These are phyloP conservation scores for Talaromyces stipitatus DNA, from an alignment of 495 filamentous ascomycete genomes.

Conservation along the genomic window DNA sequence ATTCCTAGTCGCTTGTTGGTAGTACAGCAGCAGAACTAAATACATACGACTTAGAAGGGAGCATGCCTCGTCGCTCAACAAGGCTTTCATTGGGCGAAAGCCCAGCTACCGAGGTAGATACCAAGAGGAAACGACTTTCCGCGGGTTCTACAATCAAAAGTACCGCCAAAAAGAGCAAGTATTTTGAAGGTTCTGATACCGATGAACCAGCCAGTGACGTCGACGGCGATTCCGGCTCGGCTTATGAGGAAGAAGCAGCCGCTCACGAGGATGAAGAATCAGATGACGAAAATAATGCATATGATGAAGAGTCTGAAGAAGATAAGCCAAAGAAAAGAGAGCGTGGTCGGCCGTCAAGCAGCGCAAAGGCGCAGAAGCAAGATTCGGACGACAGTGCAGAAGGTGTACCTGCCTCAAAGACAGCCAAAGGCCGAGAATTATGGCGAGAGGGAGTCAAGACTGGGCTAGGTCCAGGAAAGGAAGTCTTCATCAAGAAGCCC, in stretches of 20 bases:
- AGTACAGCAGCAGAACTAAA: background rate
- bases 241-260: constrained; percentile 17
- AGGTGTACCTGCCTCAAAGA: background rate
- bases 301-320: constrained; percentile 14
- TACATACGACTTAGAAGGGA: background rate
- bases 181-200: constrained; percentile 37
- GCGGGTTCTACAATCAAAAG: constrained; percentile 21
- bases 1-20: background rate
- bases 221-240: constrained; percentile 19
- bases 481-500: constrained; percentile 61
- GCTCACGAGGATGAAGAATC: constrained; percentile 12
- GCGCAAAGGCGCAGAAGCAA: constrained; percentile 10
- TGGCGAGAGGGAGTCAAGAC: constrained; percentile 52
- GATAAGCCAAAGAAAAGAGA: constrained; percentile 11
- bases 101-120: constrained; percentile 20
- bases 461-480: constrained; percentile 51
- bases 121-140: constrained; percentile 18
- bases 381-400: constrained; percentile 5
- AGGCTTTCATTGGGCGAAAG: constrained; percentile 29
- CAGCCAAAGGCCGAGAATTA: constrained; percentile 39
- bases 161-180: constrained; percentile 51
- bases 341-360: constrained; percentile 6
- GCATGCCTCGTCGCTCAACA: constrained; percentile 37
- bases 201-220: constrained; percentile 19
- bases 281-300: constrained; percentile 23